Conservation (phyloP, 2,329 filamentous ascomycete species). For the Neofusicoccum ribis region DNA sequence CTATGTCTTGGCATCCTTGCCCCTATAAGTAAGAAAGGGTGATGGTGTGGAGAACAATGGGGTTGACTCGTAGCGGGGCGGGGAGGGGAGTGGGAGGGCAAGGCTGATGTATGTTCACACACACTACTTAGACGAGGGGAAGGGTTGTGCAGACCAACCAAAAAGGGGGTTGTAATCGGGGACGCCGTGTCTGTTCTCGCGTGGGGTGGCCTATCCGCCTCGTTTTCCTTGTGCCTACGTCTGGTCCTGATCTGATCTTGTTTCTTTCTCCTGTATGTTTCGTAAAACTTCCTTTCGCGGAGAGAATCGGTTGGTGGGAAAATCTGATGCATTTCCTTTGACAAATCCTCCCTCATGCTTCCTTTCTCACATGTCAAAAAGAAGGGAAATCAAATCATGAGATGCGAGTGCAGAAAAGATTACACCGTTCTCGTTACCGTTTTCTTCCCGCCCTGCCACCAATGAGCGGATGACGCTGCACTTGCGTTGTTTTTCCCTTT, state of each 20-base stretch:
- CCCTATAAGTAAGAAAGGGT: neutral
- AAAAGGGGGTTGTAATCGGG: neutral
- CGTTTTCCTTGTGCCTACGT: no score
- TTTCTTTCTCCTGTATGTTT: neutral
- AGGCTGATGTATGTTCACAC: neutral
- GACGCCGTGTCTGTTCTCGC: neutral
- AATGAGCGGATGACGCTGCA: no score
- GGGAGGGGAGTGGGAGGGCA: neutral
- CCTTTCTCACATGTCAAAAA: no score
- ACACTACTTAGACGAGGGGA: neutral
- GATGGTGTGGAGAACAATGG: neutral
- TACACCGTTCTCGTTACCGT: no score
- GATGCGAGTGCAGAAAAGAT: no score
- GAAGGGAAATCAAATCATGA: no score
- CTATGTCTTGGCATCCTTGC: slow-evolving; percentile 1
- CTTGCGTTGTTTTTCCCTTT: no score
- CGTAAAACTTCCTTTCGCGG: neutral
- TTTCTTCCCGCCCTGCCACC: no score
- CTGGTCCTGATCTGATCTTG: no score
- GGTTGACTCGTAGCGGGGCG: no score
- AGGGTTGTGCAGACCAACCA: neutral
- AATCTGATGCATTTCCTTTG: neutral
- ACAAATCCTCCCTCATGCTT: neutral
- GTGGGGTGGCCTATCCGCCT: no score
- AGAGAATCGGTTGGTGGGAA: neutral